Base-by-base conservation (phyloP, 2,329 filamentous ascomycete genomes). In the Aspergillus quadricinctus region DNA sequence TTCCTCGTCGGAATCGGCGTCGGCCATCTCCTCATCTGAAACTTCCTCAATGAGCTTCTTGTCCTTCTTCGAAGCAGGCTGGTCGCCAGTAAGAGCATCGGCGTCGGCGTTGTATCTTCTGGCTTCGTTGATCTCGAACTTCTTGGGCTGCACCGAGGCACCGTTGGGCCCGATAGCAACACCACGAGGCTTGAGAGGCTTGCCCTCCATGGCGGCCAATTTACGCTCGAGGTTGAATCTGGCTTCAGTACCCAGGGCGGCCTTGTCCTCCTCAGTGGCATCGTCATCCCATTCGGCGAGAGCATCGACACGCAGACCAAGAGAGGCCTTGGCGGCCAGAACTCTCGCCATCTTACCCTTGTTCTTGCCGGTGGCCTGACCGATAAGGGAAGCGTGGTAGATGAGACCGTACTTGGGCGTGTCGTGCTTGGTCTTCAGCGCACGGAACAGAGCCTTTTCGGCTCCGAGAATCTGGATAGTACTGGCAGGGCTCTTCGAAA, bases 281-380 rank as follows among this genome's bases (percentile, higher is more conserved):
- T 88, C 86, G 58, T 88, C 81, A 58, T 88, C 84, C 81, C 89
- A 91, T 61, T 92, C 89, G 53, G 87, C 86, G 48, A 95, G 83
- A 28, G 94, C 91, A 75, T 99, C 94, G 50, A 96, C 89, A 77
- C 94, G 92, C 50, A 97, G 82, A 81, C 92, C 92, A 51, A 99
- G 85, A 27, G 94, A 91, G 49, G 93, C 87, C 82, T 97, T 97
- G 65, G 93, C 89, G 50, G 94, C 89, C 59, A 99, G 84, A 81
- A 96, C 92, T 83, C 94, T 90, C 45, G 94, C 94, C 71, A 99
- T 96, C 83, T 99, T 99, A 68, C 94, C 94, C 87, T 99, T 99
- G 82, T 97, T 97, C 81, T 91, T 93, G 69, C 94, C 94, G 21
- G 90, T 96, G 29, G 94, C 94, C 79, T 99, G 94, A 48, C 94